Evolutionary conservation across 495 filamentous ascomycete species (phyloP), one percentile per base, ranked within the genome.

Genomic region (Penicillium daleae): DNA sequence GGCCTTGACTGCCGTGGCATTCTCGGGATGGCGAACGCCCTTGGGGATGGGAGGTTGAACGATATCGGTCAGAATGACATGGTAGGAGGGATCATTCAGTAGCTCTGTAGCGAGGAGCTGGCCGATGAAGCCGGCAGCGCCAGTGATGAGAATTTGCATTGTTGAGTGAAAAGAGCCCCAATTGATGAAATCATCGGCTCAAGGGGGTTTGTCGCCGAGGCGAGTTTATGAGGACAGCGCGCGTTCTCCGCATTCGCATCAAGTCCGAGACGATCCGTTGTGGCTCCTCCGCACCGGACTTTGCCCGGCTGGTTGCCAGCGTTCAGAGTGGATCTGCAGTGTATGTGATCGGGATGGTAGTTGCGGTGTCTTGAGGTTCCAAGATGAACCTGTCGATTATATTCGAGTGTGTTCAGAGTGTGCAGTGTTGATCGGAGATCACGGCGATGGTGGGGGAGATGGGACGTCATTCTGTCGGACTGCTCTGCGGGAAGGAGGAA

Each of bases 71-170:
- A 90, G 75, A 57, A 82, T 74, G 57, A 90, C 69, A 53, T 76
- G 77, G 72, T 88, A 81, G 7, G 73, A 60, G 26, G 85, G 77
- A 59, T 86, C 78, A 57, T 83, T 75, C 32, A 90, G 80, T 9
- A 90, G 82, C 51, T 83, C 84, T 62, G 76, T 69, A 9, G 86
- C 85, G 58, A 91, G 80, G 33, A 87, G 77, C 64, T 89, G 85
- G 62, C 88, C 88, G 74, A 91, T 83, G 68, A 90, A 87, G 6
- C 88, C 88, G 59, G 83, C 86, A 19, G 85, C 88, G 63, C 88
- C 88, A 56, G 87, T 90, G 71, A 90, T 85, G 74, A 90, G 84
- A 68, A 90, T 82, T 60, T 84, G 82, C 78, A 86, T 86, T 48
- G 29, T 67, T 19, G 50, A 26, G 22, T 57, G 24, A 52, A 33